Percentiles rank a stretch among this genome's conserved stretches.
Conservation (phyloP, 768 basidiomycete species). For the Boletellus sp. region DNA sequence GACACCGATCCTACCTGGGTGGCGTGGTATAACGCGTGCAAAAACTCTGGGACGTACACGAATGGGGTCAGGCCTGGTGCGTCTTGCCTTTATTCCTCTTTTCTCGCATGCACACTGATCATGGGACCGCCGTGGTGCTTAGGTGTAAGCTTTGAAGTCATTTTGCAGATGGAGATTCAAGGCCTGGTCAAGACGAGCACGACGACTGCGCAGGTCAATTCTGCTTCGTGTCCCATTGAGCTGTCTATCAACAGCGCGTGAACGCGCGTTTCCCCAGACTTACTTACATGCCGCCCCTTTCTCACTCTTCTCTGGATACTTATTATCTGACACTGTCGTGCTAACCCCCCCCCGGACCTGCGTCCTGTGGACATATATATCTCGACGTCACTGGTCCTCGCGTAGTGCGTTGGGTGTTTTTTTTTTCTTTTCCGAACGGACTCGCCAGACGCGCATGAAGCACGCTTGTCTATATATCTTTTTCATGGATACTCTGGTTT, state of each 20-base stretch:
- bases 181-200: constrained; percentile 57
- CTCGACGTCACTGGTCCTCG: not conserved
- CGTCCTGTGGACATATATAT: constrained; percentile 10
- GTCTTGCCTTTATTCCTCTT: constrained; percentile 27
- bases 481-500: not conserved
- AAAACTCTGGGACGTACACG: constrained; percentile 48
- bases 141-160: constrained; percentile 60
- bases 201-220: constrained; percentile 53
- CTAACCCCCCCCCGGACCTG: not conserved
- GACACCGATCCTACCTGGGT: constrained; percentile 79
- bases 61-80: constrained; percentile 57
- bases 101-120: not conserved
- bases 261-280: constrained; percentile 1
- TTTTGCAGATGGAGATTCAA: constrained; percentile 62
- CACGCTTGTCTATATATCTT: not conserved
- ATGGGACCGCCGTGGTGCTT: constrained; percentile 1
- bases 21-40: constrained; percentile 77
- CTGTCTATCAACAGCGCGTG: constrained; percentile 52
- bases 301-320: constrained; percentile 10
- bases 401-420: not conserved
- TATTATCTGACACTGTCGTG: constrained; percentile 3
- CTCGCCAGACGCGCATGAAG: not conserved
- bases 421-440: constrained; percentile 5
- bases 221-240: constrained; percentile 69
- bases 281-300: not conserved